These are phyloP conservation scores for Candida ficus DNA, from an alignment of 805 yeast species.

Conservation along the genomic window DNA sequence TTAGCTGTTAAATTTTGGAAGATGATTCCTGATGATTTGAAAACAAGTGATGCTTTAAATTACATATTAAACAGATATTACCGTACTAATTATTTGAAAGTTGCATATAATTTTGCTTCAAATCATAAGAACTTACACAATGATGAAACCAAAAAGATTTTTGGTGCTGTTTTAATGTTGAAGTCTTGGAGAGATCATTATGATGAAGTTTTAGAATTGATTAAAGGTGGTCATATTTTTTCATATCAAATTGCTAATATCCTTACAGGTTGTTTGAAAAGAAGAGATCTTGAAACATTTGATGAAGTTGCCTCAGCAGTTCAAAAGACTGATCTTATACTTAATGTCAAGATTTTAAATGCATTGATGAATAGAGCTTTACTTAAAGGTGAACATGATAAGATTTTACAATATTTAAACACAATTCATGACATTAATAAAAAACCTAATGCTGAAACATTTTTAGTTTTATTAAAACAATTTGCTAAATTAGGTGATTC, in stretches of 20 bases:
- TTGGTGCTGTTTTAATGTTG: no score
- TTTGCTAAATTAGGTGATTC: slow-evolving; percentile 19
- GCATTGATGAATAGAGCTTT: slow-evolving; percentile 1
- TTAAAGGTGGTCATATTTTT: neutral
- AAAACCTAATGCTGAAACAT: slow-evolving; percentile 14
- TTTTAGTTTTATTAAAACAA: slow-evolving; percentile 14
- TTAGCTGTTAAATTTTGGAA: slow-evolving; percentile 3
- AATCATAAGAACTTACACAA: no score
- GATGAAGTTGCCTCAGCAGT: neutral
- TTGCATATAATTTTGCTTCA: no score
- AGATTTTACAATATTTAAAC: slow-evolving; percentile 1
- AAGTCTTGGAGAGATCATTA: no score
- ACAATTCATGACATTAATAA: slow-evolving; percentile 4
- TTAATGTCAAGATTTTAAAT: slow-evolving; percentile 5
- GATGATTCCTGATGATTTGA: slow-evolving; percentile 2
- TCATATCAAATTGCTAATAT: neutral
- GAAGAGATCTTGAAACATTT: neutral
- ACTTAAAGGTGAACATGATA: neutral
- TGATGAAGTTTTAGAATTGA: neutral
- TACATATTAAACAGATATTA: neutral
- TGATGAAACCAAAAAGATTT: no score
- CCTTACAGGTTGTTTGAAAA: neutral
- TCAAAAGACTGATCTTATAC: neutral
- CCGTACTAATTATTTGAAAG: no score
- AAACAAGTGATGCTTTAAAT: neutral